Percentiles rank a stretch among this genome's conserved stretches.
Evolutionary conservation across 176 grass and related monocot species (phyloP).

Genomic region (Eleusine indica): DNA sequence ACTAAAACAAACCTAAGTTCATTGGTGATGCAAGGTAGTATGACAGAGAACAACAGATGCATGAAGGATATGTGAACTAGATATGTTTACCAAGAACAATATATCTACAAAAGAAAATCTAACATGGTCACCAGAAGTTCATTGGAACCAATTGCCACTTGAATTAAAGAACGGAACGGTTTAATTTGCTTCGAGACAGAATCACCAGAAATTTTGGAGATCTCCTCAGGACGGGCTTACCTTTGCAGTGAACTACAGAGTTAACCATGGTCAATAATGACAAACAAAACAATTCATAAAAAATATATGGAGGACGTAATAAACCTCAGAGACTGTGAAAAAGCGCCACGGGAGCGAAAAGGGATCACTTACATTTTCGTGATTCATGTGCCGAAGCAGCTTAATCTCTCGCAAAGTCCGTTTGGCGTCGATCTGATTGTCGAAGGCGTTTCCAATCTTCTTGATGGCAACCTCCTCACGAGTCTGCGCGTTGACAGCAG

Average conservation of each 20-base stretch:
- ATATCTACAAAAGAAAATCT: background rate
- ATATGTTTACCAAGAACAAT: no score
- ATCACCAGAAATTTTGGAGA: conserved; percentile 58
- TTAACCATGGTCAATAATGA: conserved; percentile 40
- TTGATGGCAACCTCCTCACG: conserved; percentile 92
- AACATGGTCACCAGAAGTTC: no score
- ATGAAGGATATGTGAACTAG: background rate
- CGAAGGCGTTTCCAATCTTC: conserved; percentile 98
- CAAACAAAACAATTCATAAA: background rate
- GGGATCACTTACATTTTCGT: conserved; percentile 79
- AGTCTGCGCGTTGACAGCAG: conserved; percentile 82
- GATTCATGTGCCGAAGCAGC: conserved; percentile 91
- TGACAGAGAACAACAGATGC: background rate
- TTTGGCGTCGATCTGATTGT: conserved; percentile 93
- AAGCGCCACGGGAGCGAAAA: background rate
- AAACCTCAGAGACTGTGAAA: background rate
- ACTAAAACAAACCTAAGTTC: no score
- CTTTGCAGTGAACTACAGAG: conserved; percentile 49
- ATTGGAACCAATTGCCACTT: background rate
- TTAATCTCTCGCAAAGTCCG: conserved; percentile 96
- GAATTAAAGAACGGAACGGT: background rate
- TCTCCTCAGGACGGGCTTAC: conserved; percentile 46
- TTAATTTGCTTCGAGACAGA: conserved; percentile 32
- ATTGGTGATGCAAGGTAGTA: background rate
- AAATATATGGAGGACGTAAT: conserved; percentile 10